A percentile compares a stretch with the other conserved stretches of the same genome.
These are phyloP conservation scores for Entomortierella parvispora DNA, from an alignment of 192 early-diverging fungal genomes.

Conservation along the genomic window DNA sequence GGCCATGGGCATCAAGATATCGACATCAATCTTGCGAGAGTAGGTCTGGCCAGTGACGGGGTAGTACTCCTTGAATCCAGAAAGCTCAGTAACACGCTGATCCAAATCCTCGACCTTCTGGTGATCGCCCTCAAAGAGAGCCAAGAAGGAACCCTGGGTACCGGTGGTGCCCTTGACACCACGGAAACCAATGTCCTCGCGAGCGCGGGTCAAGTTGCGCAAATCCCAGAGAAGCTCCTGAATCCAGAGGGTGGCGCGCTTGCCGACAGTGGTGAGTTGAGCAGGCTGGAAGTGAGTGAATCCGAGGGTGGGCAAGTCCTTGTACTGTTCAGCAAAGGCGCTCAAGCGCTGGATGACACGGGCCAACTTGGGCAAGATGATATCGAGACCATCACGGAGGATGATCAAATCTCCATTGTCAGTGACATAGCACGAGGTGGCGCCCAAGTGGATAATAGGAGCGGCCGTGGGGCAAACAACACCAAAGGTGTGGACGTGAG, in stretches of 20 bases:
- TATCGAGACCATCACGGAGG: conserved; percentile 93
- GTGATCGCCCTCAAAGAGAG: conserved; percentile 94
- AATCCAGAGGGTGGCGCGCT: conserved; percentile 95
- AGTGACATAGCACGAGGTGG: conserved; percentile 99
- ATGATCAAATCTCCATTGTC: conserved; percentile 99
- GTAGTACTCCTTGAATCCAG: conserved; percentile 86
- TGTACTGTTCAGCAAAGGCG: conserved; percentile 82
- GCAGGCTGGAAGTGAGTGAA: conserved; percentile 99
- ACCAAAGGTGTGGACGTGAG: conserved; percentile 98
- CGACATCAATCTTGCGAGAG: conserved; percentile 97
- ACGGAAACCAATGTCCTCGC: conserved; percentile 90
- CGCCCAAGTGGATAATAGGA: conserved; percentile 96
- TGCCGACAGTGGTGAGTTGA: conserved; percentile 97
- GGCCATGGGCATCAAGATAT: conserved; percentile 84
- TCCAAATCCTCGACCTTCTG: conserved; percentile 95
- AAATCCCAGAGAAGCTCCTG: conserved; percentile 98
- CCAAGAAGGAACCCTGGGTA: conserved; percentile 97
- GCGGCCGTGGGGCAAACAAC: conserved; percentile 87
- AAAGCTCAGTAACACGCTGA: conserved; percentile 87
- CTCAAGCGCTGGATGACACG: conserved; percentile 82
- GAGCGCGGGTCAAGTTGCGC: conserved; percentile 89
- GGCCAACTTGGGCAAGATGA: conserved; percentile 90
- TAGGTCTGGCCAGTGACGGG: conserved; percentile 98
- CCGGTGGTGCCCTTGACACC: conserved; percentile 99
- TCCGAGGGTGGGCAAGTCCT: conserved; percentile 91